Conservation (phyloP, 2,329 filamentous ascomycete species). For the Pseudogymnoascus sp. region DNA sequence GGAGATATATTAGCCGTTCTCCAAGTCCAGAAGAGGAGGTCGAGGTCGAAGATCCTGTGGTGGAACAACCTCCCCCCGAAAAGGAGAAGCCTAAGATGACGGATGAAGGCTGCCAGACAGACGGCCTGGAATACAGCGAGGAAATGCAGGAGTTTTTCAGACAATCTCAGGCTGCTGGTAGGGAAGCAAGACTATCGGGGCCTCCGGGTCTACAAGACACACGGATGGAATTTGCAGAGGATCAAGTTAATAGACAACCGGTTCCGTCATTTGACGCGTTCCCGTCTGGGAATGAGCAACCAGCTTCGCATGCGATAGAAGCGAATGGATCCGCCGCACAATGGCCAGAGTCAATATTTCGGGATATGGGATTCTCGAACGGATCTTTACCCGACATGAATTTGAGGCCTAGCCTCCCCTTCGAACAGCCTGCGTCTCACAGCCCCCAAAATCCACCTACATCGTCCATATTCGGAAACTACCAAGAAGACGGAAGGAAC, state of each 20-base stretch:
- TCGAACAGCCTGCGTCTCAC: not conserved
- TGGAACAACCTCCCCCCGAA: not conserved
- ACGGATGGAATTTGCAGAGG: not conserved
- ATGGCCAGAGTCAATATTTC: not conserved
- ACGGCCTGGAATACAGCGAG: slow-evolving; percentile 27
- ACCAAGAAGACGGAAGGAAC: not conserved
- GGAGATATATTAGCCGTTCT: slow-evolving; percentile 67
- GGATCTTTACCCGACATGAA: not conserved
- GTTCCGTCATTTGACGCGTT: not conserved
- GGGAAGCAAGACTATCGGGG: not conserved
- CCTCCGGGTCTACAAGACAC: slow-evolving; percentile 17
- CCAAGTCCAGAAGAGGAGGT: slow-evolving; percentile 52
- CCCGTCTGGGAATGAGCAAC: not conserved
- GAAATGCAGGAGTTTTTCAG: slow-evolving; percentile 12
- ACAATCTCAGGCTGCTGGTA: slow-evolving; percentile 21
- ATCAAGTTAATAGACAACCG: not conserved
- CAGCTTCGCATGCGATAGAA: not conserved
- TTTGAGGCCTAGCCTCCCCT: not conserved
- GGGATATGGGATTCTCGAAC: slow-evolving; percentile 4
- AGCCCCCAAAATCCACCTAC: not conserved
- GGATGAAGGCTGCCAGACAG: slow-evolving; percentile 36
- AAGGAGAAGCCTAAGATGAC: slow-evolving; percentile 25
- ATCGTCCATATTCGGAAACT: not conserved
- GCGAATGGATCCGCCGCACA: not conserved
- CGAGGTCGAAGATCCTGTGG: slow-evolving; percentile 12